These are phyloP conservation scores for Cladophialophora chaetospira DNA, from an alignment of 2,329 filamentous ascomycete genomes.

Conservation along the genomic window DNA sequence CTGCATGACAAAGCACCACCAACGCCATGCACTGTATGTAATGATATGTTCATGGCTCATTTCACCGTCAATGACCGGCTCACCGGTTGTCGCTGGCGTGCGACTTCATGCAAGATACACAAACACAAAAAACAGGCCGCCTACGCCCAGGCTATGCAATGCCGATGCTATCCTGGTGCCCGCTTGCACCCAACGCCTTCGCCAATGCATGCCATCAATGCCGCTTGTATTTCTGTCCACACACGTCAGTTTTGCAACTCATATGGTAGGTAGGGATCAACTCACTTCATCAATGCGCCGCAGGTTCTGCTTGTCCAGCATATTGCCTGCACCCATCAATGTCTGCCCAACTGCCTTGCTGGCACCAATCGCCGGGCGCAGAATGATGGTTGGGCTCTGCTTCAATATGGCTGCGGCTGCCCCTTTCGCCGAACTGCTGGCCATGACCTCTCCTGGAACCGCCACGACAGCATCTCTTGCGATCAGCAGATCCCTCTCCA, in stretches of 20 bases:
- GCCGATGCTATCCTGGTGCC: background rate
- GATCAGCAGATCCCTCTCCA: slow-evolving; percentile 83
- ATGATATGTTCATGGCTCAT: slow-evolving; percentile 1
- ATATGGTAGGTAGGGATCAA: slow-evolving; percentile 37
- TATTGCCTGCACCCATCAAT: slow-evolving; percentile 87
- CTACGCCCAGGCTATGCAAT: background rate
- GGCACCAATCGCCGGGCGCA: slow-evolving; percentile 86
- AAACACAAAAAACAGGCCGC: background rate
- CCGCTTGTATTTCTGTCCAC: slow-evolving; percentile 29
- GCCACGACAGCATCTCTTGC: slow-evolving; percentile 92
- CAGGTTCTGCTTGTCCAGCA: slow-evolving; percentile 79
- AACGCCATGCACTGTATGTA: background rate
- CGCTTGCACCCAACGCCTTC: background rate
- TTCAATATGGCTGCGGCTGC: slow-evolving; percentile 76
- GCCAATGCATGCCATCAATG: slow-evolving; percentile 14
- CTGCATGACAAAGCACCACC: background rate
- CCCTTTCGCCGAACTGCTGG: slow-evolving; percentile 77
- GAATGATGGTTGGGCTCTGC: slow-evolving; percentile 87
- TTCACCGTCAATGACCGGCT: background rate
- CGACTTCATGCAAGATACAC: background rate
- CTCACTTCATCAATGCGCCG: slow-evolving; percentile 86
- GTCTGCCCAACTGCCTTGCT: slow-evolving; percentile 87
- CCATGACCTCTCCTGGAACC: slow-evolving; percentile 87
- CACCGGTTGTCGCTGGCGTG: background rate
- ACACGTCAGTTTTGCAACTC: slow-evolving; percentile 12